Percentiles rank a stretch among this genome's conserved stretches.
Conservation (phyloP, 805 yeast genomes). For the Yarrowia sp. region DNA sequence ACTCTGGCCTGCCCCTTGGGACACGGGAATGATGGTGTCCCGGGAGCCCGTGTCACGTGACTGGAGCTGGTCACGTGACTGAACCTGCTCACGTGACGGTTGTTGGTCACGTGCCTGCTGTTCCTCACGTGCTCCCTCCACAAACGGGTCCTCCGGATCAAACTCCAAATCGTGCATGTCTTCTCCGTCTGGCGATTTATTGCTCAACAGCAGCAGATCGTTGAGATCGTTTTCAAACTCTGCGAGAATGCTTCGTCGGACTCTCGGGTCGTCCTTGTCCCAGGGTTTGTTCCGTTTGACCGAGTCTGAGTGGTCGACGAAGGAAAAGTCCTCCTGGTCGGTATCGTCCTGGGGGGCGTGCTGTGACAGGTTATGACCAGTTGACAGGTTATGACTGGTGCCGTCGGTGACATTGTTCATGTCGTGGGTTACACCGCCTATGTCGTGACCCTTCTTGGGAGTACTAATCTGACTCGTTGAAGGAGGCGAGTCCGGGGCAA, state of each 20-base stretch:
- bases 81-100: neutral
- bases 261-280: constrained; percentile 15
- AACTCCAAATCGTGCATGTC: neutral
- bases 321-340: constrained; percentile 32
- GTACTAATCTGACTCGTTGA: constrained; percentile 7
- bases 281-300: constrained; percentile 16
- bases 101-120: too few relatives aligned
- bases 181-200: neutral
- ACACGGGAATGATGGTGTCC: neutral
- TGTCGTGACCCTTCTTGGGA: constrained; percentile 5
- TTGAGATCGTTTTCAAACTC: constrained; percentile 32
- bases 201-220: constrained; percentile 11
- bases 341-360: constrained; percentile 7
- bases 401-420: neutral
- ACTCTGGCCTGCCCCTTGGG: too few relatives aligned
- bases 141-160: neutral
- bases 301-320: constrained; percentile 29
- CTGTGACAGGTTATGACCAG: too few relatives aligned
- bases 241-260: constrained; percentile 16
- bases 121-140: too few relatives aligned
- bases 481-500: constrained; percentile 7
- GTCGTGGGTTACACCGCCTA: neutral
- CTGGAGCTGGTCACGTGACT: neutral
- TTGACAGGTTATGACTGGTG: too few relatives aligned
- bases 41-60: neutral